Evolutionary conservation across 257 asterid species (phyloP).

Genomic region (Jacaranda mimosifolia): DNA sequence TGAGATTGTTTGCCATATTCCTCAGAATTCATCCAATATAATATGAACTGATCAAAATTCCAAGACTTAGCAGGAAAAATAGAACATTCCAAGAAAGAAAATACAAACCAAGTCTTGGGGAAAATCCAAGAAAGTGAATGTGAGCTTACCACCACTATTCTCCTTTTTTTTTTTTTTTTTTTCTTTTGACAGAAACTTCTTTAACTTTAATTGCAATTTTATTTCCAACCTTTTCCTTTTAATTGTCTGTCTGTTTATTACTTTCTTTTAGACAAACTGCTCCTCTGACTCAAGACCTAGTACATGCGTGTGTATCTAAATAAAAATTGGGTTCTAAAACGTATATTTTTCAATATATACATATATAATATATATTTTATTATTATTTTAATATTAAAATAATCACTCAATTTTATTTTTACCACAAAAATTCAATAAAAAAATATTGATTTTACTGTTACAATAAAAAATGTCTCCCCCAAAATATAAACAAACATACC

Average conservation of each 20-base stretch:
- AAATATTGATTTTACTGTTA: too few relatives aligned
- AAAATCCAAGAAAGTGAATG: slow-evolving; percentile 34
- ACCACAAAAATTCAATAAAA: too few relatives aligned
- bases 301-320: not conserved
- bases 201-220: slow-evolving; percentile 1
- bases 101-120: slow-evolving; percentile 29
- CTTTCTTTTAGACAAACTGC: slow-evolving; percentile 27
- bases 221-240: not conserved
- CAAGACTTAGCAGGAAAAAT: slow-evolving; percentile 34
- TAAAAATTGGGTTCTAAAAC: too few relatives aligned
- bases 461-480: too few relatives aligned
- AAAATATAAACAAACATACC: too few relatives aligned
- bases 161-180: not conserved
- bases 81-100: slow-evolving; percentile 35
- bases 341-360: too few relatives aligned
- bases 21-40: slow-evolving; percentile 2
- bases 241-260: not conserved
- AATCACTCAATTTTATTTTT: too few relatives aligned
- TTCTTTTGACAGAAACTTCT: slow-evolving; percentile 38
- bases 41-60: slow-evolving; percentile 42
- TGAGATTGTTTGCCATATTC: slow-evolving; percentile 12
- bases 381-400: too few relatives aligned
- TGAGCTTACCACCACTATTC: slow-evolving; percentile 43
- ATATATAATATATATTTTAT: too few relatives aligned
- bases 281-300: not conserved